phyloP scores from a whole-genome alignment of 129 eudicot species.

The Helianthus annuus region DNA sequence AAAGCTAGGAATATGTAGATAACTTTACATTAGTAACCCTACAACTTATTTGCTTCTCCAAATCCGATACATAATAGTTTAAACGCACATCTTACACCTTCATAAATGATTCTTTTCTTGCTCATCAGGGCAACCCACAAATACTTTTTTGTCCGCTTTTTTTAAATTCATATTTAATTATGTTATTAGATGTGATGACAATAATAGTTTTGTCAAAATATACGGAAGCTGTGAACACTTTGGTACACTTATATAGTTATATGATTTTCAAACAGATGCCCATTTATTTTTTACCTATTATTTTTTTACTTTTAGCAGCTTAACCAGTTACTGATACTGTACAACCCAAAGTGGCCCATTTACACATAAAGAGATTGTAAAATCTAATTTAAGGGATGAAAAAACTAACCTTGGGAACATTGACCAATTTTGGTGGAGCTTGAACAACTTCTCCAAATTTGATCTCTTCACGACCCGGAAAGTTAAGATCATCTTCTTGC shows the following conservation, averaged over 20 bases:
- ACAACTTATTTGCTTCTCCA: neutral
- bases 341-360: neutral
- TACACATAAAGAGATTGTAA: neutral
- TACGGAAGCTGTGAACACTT: neutral
- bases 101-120: neutral
- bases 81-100: neutral
- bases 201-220: neutral
- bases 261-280: neutral
- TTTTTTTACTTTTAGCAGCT: neutral
- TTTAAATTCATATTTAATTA: neutral
- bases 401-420: conserved; percentile 71
- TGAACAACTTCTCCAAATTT: conserved; percentile 85
- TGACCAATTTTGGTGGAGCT: conserved; percentile 85
- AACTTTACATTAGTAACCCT: neutral
- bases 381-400: neutral
- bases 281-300: too few species aligned
- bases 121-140: neutral
- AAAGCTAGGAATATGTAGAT: neutral
- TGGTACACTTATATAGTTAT: neutral
- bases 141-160: neutral
- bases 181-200: neutral
- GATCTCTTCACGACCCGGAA: conserved; percentile 62
- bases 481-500: conserved; percentile 45
- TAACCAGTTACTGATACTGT: neutral
- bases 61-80: neutral